Percentiles rank a stretch among this genome's conserved stretches.
Conservation (phyloP, 345 rosid genomes). For the Atalantia buxifolia region DNA sequence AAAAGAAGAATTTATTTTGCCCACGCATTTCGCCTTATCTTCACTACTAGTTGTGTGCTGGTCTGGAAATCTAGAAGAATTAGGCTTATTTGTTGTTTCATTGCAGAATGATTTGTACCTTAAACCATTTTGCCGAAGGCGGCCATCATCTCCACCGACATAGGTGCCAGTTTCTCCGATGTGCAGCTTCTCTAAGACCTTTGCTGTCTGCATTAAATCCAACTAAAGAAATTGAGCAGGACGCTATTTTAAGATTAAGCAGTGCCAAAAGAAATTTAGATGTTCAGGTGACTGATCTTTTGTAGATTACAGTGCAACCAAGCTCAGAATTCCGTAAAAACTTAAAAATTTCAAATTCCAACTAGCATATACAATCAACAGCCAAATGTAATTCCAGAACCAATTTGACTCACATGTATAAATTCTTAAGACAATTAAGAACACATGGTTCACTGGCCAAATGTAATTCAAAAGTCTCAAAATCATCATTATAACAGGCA, state of each 20-base stretch:
- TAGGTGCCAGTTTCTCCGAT: conserved; percentile 32
- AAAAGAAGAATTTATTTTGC: conserved; percentile 18
- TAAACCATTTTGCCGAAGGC: conserved; percentile 15
- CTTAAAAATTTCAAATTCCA: background rate
- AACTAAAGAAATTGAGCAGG: conserved; percentile 12
- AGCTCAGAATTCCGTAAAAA: background rate
- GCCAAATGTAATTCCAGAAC: background rate
- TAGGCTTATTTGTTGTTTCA: conserved; percentile 14
- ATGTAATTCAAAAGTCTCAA: background rate
- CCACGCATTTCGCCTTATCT: conserved; percentile 19
- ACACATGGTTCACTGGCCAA: background rate
- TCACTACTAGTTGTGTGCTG: conserved; percentile 14
- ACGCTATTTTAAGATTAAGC: background rate
- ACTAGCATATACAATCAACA: background rate
- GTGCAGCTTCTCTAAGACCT: conserved; percentile 57
- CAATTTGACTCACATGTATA: background rate
- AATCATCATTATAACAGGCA: background rate
- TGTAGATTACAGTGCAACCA: background rate
- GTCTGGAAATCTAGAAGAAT: conserved; percentile 11
- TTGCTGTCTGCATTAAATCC: conserved; percentile 51
- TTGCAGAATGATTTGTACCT: conserved; percentile 16
- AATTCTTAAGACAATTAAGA: background rate
- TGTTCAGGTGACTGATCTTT: background rate
- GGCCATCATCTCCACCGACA: conserved; percentile 27
- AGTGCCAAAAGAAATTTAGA: background rate